A percentile compares a stretch with the other conserved stretches of the same genome.
phyloP scores from a whole-genome alignment of 768 basidiomycete species.

The Obba rivulosa region DNA sequence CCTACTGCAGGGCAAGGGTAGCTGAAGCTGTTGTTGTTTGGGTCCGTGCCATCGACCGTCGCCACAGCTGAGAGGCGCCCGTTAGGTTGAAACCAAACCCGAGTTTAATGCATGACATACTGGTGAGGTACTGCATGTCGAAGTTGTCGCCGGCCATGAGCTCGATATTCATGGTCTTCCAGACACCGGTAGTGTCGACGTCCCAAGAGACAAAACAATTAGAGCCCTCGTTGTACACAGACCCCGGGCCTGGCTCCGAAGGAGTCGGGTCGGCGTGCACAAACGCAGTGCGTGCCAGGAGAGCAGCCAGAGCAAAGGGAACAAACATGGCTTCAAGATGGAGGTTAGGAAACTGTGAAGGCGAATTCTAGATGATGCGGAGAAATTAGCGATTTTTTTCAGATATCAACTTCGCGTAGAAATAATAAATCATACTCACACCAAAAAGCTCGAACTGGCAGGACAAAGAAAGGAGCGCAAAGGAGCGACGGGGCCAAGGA shows the following conservation, averaged over 20 bases:
- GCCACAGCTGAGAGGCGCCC: slow-evolving; percentile 46
- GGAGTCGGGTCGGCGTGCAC: slow-evolving; percentile 59
- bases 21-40: slow-evolving; percentile 37
- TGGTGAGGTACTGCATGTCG: slow-evolving; percentile 60
- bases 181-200: slow-evolving; percentile 50
- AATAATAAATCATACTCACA: not conserved
- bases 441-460: not conserved
- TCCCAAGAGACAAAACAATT: slow-evolving; percentile 56
- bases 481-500: slow-evolving; percentile 11
- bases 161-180: slow-evolving; percentile 71
- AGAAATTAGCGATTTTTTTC: not conserved
- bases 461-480: slow-evolving; percentile 1
- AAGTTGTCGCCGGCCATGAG: slow-evolving; percentile 78
- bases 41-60: slow-evolving; percentile 57
- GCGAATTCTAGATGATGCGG: not conserved
- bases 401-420: no score
- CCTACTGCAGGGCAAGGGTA: slow-evolving; percentile 66
- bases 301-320: slow-evolving; percentile 15
- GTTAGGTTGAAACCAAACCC: slow-evolving; percentile 6
- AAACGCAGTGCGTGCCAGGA: slow-evolving; percentile 25
- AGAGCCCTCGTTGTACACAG: slow-evolving; percentile 50
- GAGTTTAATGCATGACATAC: slow-evolving; percentile 32
- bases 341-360: not conserved
- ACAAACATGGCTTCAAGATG: slow-evolving; percentile 19
- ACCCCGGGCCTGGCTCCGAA: slow-evolving; percentile 52